Evolutionary conservation across 768 basidiomycete species (phyloP), one percentile per base, ranked within the genome.

Genomic region (Crepidotus variabilis): DNA sequence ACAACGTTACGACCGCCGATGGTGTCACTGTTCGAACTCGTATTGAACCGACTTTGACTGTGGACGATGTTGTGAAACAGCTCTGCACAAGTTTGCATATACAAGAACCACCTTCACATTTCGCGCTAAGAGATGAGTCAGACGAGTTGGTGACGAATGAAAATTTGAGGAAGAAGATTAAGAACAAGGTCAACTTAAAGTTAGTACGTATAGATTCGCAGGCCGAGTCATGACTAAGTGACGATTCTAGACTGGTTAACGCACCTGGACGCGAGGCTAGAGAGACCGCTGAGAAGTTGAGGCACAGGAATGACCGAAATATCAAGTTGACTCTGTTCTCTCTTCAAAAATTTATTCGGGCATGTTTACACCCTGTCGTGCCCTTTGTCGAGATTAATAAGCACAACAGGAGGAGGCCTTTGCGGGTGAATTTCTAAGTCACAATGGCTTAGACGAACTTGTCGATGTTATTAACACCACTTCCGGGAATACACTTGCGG

Each of bases 101-200:
- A 56, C 83, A 83, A 56, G 90, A 90, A 36, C 79, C 88, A 0
- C 80, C 90, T 1, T 78, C 80, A 1, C 73, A 88, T 60, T 94
- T 83, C 66, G 88, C 92, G 1, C 70, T 96, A 57, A 79, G 93
- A 62, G 92, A 94, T 67, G 89, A 92, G 62, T 82, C 78, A 14
- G 89, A 90, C 57, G 90, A 90, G 61, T 71, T 95, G 48, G 87
- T 97, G 16, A 94, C 92, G 23, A 88, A 90, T 63, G 91, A 93
- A 60, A 95, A 94, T 66, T 67, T 97, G 64, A 79, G 85, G 66
- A 85, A 82, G 72, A 90, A 88, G 75, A 90, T 94, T 61, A 88
- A 82, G 71, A 78, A 79, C 39, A 93, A 90, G 69, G 82, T 79
- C 49, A 85, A 88, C 64, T 75, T 94, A 54, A 92, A 86, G 92